A percentile compares a stretch with the other conserved stretches of the same genome.
Conservation (phyloP, 1,284 basidiomycete genomes). For the Ganoderma lingzhi region DNA sequence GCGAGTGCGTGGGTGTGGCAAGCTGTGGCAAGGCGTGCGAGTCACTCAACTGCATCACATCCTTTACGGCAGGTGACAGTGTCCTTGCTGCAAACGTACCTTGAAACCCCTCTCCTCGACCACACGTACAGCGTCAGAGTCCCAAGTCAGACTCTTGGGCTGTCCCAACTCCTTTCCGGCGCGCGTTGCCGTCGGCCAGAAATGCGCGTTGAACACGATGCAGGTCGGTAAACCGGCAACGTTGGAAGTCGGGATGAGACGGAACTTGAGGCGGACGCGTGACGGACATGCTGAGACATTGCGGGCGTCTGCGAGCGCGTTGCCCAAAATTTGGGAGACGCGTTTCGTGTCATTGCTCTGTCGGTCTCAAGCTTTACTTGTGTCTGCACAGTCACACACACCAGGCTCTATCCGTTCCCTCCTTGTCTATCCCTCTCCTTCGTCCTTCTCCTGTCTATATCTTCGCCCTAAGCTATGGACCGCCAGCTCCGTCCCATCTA, state of each 20-base stretch:
- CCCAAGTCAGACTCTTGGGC: neutral
- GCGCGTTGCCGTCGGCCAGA: conserved; percentile 14
- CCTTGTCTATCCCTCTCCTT: conserved; percentile 14
- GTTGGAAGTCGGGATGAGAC: conserved; percentile 32
- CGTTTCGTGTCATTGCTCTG: conserved; percentile 30
- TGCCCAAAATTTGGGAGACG: conserved; percentile 31
- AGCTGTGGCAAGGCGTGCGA: neutral
- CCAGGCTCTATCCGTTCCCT: conserved; percentile 11
- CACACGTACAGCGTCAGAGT: neutral
- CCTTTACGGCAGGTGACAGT: neutral
- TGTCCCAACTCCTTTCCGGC: conserved; percentile 3
- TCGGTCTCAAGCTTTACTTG: conserved; percentile 6
- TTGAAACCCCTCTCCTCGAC: neutral
- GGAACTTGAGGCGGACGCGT: conserved; percentile 26
- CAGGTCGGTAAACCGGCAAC: conserved; percentile 16
- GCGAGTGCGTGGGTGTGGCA: neutral
- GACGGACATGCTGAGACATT: conserved; percentile 27
- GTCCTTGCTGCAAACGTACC: neutral
- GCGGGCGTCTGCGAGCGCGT: conserved; percentile 30
- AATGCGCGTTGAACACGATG: conserved; percentile 6
- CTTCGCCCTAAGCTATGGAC: conserved; percentile 56
- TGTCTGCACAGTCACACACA: conserved; percentile 22
- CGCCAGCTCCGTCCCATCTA: conserved; percentile 85
- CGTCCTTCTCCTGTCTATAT: conserved; percentile 36
- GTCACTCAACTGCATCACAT: conserved; percentile 3